Evolutionary conservation across 2,329 filamentous ascomycete species (phyloP).

Genomic region (Pseudofabraea citricarpa): DNA sequence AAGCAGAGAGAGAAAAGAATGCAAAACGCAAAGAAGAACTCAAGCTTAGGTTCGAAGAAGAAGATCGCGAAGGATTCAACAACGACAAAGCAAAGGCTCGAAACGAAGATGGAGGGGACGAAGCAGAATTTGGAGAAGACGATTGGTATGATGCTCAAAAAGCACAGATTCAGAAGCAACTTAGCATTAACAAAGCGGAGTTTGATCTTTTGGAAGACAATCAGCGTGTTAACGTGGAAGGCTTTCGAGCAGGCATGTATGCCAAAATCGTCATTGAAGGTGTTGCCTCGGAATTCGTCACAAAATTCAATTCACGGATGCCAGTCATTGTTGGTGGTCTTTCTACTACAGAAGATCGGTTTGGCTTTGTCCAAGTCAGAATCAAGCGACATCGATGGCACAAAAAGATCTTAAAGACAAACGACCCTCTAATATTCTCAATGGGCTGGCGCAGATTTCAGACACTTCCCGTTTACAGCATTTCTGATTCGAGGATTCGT

Average conservation of each 20-base stretch:
- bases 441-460: conserved; percentile 96
- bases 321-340: conserved; percentile 91
- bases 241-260: conserved; percentile 88
- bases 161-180: conserved; percentile 87
- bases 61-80: conserved; percentile 92
- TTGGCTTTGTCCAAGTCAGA: conserved; percentile 90
- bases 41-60: conserved; percentile 90
- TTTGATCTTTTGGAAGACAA: conserved; percentile 82
- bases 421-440: conserved; percentile 95
- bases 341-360: conserved; percentile 87
- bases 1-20: conserved; percentile 85
- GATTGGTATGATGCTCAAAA: conserved; percentile 99
- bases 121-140: conserved; percentile 88
- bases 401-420: conserved; percentile 98
- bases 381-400: conserved; percentile 99
- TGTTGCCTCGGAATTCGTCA: conserved; percentile 86
- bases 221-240: conserved; percentile 80
- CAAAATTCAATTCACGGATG: conserved; percentile 73
- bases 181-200: conserved; percentile 93
- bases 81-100: conserved; percentile 81
- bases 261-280: conserved; percentile 84
- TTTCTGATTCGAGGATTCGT: conserved; percentile 85
- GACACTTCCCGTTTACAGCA: conserved; percentile 87
- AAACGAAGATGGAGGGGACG: conserved; percentile 61
- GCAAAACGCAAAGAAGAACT: conserved; percentile 91